Conservation (phyloP, 1,284 basidiomycete species). For the Ceratobasidium sp. region DNA sequence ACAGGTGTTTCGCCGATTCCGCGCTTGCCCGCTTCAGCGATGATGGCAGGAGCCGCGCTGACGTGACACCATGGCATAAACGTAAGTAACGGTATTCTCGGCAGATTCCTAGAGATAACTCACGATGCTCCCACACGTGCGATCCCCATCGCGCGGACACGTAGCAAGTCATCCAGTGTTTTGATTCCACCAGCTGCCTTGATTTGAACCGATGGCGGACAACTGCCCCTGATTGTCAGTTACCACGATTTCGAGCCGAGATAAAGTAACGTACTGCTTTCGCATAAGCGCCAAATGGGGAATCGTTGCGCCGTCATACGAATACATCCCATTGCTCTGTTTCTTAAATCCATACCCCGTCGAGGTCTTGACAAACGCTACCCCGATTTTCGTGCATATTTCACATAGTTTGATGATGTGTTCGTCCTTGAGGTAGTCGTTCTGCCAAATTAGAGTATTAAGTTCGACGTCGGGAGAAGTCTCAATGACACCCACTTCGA, state of each 20-base stretch:
- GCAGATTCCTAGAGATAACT: conserved; percentile 3
- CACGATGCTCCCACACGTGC: conserved; percentile 45
- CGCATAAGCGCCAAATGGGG: conserved; percentile 46
- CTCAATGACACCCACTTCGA: conserved; percentile 42
- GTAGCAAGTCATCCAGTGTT: conserved; percentile 46
- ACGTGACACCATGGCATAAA: conserved; percentile 15
- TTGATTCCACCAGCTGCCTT: conserved; percentile 46
- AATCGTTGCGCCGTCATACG: conserved; percentile 45
- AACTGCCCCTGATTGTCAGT: conserved; percentile 10
- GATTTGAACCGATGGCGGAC: conserved; percentile 43
- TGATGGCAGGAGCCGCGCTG: conserved; percentile 44
- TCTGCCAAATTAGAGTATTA: conserved; percentile 23
- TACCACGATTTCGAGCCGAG: background rate
- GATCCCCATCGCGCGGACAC: conserved; percentile 45
- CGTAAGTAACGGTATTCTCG: conserved; percentile 22
- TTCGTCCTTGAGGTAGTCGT: conserved; percentile 45
- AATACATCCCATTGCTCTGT: conserved; percentile 44
- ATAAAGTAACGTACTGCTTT: conserved; percentile 41
- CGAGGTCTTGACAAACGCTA: conserved; percentile 46
- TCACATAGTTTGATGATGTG: conserved; percentile 46
- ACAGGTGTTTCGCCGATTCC: conserved; percentile 43
- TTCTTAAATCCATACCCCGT: conserved; percentile 47
- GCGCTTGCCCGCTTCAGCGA: conserved; percentile 44
- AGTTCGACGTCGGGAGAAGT: background rate
- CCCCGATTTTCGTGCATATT: conserved; percentile 45